phyloP scores from a whole-genome alignment of 371 early-diverging fungal species.

The Circinella minor region DNA sequence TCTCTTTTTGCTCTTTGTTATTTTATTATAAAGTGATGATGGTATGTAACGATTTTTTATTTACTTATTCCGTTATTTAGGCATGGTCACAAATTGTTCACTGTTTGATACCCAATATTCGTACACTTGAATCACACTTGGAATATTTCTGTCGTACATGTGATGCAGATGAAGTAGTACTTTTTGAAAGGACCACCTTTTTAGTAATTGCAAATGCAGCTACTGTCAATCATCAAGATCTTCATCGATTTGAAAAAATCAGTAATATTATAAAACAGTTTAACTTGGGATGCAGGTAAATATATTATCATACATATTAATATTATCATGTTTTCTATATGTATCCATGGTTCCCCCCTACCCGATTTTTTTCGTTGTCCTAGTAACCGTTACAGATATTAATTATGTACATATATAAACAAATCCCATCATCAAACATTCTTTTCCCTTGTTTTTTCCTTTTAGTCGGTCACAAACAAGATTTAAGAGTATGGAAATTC shows the following conservation, averaged over 20 bases:
- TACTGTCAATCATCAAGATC: constrained; percentile 58
- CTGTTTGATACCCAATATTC: constrained; percentile 92
- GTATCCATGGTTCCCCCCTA: too few relatives aligned
- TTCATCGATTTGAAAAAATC: constrained; percentile 90
- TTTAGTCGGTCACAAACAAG: constrained; percentile 73
- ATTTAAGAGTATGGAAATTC: constrained; percentile 90
- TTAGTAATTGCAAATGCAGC: constrained; percentile 88
- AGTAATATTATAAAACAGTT: constrained; percentile 95
- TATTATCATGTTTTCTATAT: too few relatives aligned
- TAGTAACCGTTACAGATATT: too few relatives aligned
- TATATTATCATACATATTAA: too few relatives aligned
- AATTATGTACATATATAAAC: too few relatives aligned
- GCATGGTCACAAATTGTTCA: constrained; percentile 98
- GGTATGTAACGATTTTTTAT: too few relatives aligned
- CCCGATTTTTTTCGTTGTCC: too few relatives aligned
- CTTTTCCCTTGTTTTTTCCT: not conserved
- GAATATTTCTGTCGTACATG: constrained; percentile 79
- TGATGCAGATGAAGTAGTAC: constrained; percentile 92
- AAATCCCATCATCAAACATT: not conserved
- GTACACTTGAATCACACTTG: constrained; percentile 77
- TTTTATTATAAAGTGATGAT: too few relatives aligned
- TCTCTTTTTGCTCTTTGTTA: too few relatives aligned
- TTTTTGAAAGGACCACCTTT: constrained; percentile 95
- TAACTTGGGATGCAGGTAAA: constrained; percentile 82
- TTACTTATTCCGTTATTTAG: constrained; percentile 33